Conservation (phyloP, 1,139 yeast species). For the Ogataea hybrid region DNA sequence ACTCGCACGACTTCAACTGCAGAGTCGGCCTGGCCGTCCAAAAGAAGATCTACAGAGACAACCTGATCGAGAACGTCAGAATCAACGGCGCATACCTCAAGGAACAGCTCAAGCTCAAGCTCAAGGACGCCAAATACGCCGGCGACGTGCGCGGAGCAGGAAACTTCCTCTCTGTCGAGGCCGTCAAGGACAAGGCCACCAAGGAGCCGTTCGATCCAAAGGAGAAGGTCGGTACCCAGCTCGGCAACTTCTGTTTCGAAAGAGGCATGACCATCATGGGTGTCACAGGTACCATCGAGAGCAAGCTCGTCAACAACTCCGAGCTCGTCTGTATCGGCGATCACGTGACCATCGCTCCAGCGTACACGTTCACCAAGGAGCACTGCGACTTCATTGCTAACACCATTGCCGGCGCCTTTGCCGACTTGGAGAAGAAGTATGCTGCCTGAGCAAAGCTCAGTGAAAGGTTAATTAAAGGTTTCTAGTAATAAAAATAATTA, state of each 20-base stretch:
- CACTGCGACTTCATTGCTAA: conserved; percentile 44
- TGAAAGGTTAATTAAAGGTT: neutral
- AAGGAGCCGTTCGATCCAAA: conserved; percentile 45
- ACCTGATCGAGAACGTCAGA: conserved; percentile 47
- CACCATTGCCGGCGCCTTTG: conserved; percentile 16
- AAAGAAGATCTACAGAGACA: conserved; percentile 44
- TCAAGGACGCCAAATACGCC: conserved; percentile 38
- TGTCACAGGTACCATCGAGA: conserved; percentile 42
- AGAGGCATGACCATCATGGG: conserved; percentile 49
- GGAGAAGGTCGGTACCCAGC: conserved; percentile 33
- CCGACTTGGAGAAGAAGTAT: conserved; percentile 20
- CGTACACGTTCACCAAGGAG: conserved; percentile 44
- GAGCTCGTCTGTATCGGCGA: conserved; percentile 39
- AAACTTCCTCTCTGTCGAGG: conserved; percentile 58
- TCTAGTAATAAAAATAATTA: neutral
- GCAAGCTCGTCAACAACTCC: conserved; percentile 24
- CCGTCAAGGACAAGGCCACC: conserved; percentile 49
- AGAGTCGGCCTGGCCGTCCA: conserved; percentile 58
- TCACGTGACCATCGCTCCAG: conserved; percentile 50
- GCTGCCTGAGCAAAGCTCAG: conserved; percentile 1
- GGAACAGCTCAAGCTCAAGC: conserved; percentile 35
- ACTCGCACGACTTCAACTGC: conserved; percentile 61
- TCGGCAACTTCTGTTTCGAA: conserved; percentile 38
- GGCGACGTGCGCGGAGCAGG: conserved; percentile 65
- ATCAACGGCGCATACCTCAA: conserved; percentile 51